Evolutionary conservation across 768 basidiomycete species (phyloP).

Genomic region (Tulasnella sp.): DNA sequence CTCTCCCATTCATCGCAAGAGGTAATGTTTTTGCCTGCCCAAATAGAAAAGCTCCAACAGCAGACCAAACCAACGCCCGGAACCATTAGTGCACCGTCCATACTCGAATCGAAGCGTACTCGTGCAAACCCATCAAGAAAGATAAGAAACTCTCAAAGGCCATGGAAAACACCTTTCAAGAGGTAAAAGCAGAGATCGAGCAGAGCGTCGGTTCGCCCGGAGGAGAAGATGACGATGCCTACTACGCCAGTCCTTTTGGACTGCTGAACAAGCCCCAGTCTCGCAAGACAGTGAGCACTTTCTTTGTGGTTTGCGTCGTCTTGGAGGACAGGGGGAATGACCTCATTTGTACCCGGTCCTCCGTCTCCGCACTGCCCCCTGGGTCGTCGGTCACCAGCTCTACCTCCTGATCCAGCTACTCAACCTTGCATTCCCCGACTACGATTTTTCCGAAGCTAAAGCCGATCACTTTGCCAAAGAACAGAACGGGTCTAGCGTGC

Average conservation of each 20-base stretch:
- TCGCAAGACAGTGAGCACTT: conserved; percentile 63
- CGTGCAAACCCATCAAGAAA: conserved; percentile 94
- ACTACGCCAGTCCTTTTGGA: conserved; percentile 69
- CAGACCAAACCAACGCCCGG: not conserved
- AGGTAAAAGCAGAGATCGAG: conserved; percentile 67
- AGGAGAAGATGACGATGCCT: conserved; percentile 55
- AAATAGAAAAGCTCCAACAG: not conserved
- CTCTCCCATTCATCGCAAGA: conserved; percentile 86
- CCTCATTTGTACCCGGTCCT: conserved; percentile 5
- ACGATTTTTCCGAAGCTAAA: conserved; percentile 92
- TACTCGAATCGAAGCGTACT: conserved; percentile 94
- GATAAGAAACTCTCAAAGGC: conserved; percentile 96
- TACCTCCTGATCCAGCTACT: conserved; percentile 96
- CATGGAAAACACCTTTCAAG: conserved; percentile 84
- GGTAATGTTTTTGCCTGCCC: conserved; percentile 2
- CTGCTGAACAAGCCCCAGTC: conserved; percentile 82
- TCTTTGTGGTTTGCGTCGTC: conserved; percentile 15
- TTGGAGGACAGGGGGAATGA: not conserved
- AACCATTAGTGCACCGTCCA: conserved; percentile 66
- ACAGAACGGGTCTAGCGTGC: conserved; percentile 63
- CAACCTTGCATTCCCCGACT: conserved; percentile 96
- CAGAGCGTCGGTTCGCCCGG: conserved; percentile 71
- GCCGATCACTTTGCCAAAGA: conserved; percentile 90
- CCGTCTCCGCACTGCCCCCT: not conserved
- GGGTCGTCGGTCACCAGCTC: conserved; percentile 45